A percentile compares a stretch with the other conserved stretches of the same genome.
Evolutionary conservation across 176 grass and related monocot species (phyloP).

Genomic region (Hyparrhenia diplandra): DNA sequence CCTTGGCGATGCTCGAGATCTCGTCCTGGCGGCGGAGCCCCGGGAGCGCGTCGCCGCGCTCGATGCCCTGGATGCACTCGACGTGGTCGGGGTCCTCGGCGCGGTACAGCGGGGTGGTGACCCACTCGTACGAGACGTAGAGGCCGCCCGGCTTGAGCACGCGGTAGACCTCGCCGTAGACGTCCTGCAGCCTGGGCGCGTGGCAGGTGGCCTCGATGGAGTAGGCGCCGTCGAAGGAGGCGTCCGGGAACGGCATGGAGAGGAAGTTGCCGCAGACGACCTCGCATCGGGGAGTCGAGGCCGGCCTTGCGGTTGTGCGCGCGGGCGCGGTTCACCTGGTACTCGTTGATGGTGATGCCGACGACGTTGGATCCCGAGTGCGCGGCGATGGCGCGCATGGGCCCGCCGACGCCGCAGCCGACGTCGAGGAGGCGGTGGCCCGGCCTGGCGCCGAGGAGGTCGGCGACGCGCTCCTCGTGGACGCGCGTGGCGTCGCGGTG

Average conservation of each 20-base stretch:
- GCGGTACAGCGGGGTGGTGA: slow-evolving; percentile 79
- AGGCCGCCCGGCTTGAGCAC: slow-evolving; percentile 78
- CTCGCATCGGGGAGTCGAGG: slow-evolving; percentile 58
- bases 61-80: slow-evolving; percentile 88
- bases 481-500: slow-evolving; percentile 87
- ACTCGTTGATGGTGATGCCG: slow-evolving; percentile 99
- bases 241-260: slow-evolving; percentile 74
- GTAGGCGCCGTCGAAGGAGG: slow-evolving; percentile 91
- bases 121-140: slow-evolving; percentile 97
- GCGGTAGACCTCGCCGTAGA: slow-evolving; percentile 83
- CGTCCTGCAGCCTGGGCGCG: slow-evolving; percentile 86
- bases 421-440: slow-evolving; percentile 75
- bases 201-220: slow-evolving; percentile 99
- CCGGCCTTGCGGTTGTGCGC: slow-evolving; percentile 88
- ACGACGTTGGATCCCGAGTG: slow-evolving; percentile 71
- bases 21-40: slow-evolving; percentile 78
- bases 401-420: slow-evolving; percentile 87
- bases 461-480: slow-evolving; percentile 82
- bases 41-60: slow-evolving; percentile 82
- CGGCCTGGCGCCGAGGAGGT: slow-evolving; percentile 50
- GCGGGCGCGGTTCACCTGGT: slow-evolving; percentile 89
- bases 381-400: slow-evolving; percentile 92
- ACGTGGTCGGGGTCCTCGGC: slow-evolving; percentile 64
- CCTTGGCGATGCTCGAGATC: slow-evolving; percentile 49
- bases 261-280: slow-evolving; percentile 99